phyloP scores from a whole-genome alignment of 1,139 yeast species.

The Candida sp. region DNA sequence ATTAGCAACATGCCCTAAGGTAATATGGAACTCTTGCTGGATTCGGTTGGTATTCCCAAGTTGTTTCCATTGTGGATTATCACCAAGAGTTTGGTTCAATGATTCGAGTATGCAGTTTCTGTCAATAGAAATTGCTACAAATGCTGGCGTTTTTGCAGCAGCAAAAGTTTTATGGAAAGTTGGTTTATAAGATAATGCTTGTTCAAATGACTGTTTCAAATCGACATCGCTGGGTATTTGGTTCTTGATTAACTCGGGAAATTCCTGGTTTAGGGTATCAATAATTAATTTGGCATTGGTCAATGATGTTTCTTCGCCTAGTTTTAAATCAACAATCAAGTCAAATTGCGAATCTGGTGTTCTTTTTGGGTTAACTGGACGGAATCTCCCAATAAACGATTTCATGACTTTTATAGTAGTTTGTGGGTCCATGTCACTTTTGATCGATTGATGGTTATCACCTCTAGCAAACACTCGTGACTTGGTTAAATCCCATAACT shows the following conservation, averaged over 20 bases:
- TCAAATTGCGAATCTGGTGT: slow-evolving; percentile 73
- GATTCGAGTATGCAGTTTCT: slow-evolving; percentile 5
- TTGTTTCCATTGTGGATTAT: slow-evolving; percentile 23
- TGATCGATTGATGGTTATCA: slow-evolving; percentile 87
- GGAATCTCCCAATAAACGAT: slow-evolving; percentile 71
- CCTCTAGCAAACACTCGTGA: slow-evolving; percentile 68
- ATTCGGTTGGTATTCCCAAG: slow-evolving; percentile 32
- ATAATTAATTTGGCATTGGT: slow-evolving; percentile 49
- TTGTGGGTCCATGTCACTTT: slow-evolving; percentile 39
- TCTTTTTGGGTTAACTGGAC: slow-evolving; percentile 43
- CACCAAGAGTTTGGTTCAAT: slow-evolving; percentile 8
- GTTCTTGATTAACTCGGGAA: slow-evolving; percentile 40
- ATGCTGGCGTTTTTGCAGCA: slow-evolving; percentile 15
- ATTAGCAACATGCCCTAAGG: slow-evolving; percentile 57
- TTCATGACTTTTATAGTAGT: slow-evolving; percentile 60
- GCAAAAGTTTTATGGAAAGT: slow-evolving; percentile 34
- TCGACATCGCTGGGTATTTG: slow-evolving; percentile 38
- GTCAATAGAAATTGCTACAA: slow-evolving; percentile 26
- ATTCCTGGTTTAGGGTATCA: slow-evolving; percentile 28
- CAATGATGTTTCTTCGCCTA: slow-evolving; percentile 46
- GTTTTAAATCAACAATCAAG: slow-evolving; percentile 53
- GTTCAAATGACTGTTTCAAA: slow-evolving; percentile 39
- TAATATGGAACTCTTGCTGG: slow-evolving; percentile 70
- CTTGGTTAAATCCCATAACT: slow-evolving; percentile 51
- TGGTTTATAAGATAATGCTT: slow-evolving; percentile 55